phyloP scores from a whole-genome alignment of 768 basidiomycete genomes.

The Tricholoma sp. region DNA sequence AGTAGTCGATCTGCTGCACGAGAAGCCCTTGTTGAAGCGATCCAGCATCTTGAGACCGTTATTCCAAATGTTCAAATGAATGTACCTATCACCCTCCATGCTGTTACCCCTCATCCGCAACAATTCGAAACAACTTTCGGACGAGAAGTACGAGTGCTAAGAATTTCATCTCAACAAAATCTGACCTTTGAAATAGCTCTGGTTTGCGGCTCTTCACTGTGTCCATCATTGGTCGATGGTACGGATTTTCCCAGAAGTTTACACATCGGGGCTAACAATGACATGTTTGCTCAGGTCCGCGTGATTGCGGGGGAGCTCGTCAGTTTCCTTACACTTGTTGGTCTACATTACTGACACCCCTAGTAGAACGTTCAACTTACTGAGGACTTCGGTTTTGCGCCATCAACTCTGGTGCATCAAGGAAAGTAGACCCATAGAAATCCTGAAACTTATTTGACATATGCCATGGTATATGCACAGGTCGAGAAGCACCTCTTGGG shows the following conservation, averaged over 20 bases:
- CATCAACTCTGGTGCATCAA: constrained; percentile 76
- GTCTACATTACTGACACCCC: constrained; percentile 1
- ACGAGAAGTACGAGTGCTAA: constrained; percentile 54
- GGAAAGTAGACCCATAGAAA: constrained; percentile 30
- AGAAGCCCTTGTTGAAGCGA: constrained; percentile 48
- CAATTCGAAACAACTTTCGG: constrained; percentile 77
- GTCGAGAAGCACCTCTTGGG: constrained; percentile 53
- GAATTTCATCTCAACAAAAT: neutral
- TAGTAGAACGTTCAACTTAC: constrained; percentile 59
- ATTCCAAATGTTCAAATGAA: constrained; percentile 46
- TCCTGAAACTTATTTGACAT: constrained; percentile 6
- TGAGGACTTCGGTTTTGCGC: constrained; percentile 82
- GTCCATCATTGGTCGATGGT: constrained; percentile 94
- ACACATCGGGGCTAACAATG: neutral
- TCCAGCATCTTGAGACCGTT: constrained; percentile 50
- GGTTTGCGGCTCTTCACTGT: constrained; percentile 84
- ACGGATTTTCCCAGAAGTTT: constrained; percentile 14
- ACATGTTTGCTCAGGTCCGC: constrained; percentile 49
- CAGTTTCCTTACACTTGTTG: constrained; percentile 15
- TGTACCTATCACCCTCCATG: constrained; percentile 65
- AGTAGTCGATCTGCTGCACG: constrained; percentile 55
- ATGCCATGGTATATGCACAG: constrained; percentile 18
- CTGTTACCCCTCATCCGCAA: constrained; percentile 76
- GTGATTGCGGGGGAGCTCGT: constrained; percentile 83
- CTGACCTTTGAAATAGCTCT: constrained; percentile 44